A percentile compares a stretch with the other conserved stretches of the same genome.
Conservation (phyloP, 805 yeast species). For the Tetrapisispora namnaoensis region DNA sequence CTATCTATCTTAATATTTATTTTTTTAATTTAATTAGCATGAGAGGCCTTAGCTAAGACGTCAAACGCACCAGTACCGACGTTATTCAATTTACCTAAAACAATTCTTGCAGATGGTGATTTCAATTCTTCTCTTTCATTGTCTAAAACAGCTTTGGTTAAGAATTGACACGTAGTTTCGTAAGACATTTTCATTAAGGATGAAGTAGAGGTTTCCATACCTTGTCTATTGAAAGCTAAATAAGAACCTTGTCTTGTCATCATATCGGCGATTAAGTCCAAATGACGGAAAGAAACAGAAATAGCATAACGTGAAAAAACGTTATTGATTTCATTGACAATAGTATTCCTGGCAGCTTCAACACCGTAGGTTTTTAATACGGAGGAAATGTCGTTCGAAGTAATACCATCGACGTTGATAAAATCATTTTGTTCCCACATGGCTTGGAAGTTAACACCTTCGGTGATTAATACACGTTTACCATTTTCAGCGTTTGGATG, state of each 20-base stretch:
- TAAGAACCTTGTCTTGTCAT: slow-evolving; percentile 99
- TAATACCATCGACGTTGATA: slow-evolving; percentile 78
- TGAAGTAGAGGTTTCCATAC: slow-evolving; percentile 91
- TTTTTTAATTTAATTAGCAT: slow-evolving; percentile 3
- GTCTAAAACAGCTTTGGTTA: slow-evolving; percentile 91
- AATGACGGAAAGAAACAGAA: slow-evolving; percentile 83
- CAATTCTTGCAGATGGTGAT: slow-evolving; percentile 89
- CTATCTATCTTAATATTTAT: neutral
- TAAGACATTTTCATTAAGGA: slow-evolving; percentile 98
- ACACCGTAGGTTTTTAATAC: slow-evolving; percentile 91
- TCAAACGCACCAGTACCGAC: slow-evolving; percentile 98
- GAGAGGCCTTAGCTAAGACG: slow-evolving; percentile 39
- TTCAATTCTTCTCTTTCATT: slow-evolving; percentile 82
- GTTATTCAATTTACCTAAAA: slow-evolving; percentile 77
- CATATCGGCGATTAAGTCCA: slow-evolving; percentile 95
- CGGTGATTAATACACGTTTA: slow-evolving; percentile 76
- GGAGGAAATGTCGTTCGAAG: slow-evolving; percentile 87
- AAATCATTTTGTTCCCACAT: slow-evolving; percentile 98
- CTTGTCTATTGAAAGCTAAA: slow-evolving; percentile 95
- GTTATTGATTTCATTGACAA: slow-evolving; percentile 89
- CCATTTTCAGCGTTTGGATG: slow-evolving; percentile 66
- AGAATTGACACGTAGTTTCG: slow-evolving; percentile 95
- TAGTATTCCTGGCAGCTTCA: slow-evolving; percentile 97
- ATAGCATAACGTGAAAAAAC: slow-evolving; percentile 97
- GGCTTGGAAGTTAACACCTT: slow-evolving; percentile 94